phyloP scores from a whole-genome alignment of 2,329 filamentous ascomycete genomes.

The Penicillium sp. region DNA sequence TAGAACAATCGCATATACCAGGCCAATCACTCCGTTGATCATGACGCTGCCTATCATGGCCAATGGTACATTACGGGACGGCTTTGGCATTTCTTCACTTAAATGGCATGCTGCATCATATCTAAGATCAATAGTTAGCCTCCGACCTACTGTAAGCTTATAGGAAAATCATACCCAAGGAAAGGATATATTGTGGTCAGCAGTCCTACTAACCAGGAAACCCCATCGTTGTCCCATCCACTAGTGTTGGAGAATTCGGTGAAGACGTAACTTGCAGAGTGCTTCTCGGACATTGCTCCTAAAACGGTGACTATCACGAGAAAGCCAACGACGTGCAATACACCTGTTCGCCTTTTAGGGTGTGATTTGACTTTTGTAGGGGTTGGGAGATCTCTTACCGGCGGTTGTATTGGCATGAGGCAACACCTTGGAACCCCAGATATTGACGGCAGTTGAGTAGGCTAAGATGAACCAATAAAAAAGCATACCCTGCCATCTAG shows the following conservation, averaged over 20 bases:
- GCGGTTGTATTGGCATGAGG: constrained; percentile 25
- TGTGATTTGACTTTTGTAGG: no score
- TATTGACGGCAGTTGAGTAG: constrained; percentile 41
- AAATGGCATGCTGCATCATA: constrained; percentile 46
- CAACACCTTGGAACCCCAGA: constrained; percentile 36
- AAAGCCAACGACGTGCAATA: constrained; percentile 19
- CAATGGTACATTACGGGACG: constrained; percentile 30
- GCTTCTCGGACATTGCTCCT: constrained; percentile 18
- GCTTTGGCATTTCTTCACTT: constrained; percentile 34
- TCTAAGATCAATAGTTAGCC: constrained; percentile 5
- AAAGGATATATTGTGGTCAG: constrained; percentile 22
- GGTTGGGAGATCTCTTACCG: constrained; percentile 6
- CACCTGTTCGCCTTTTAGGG: constrained; percentile 2
- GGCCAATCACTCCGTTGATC: constrained; percentile 48
- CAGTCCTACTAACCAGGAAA: constrained; percentile 20
- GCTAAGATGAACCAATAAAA: constrained; percentile 43
- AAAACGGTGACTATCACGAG: constrained; percentile 14
- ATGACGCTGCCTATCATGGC: constrained; percentile 35
- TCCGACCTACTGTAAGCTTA: no score
- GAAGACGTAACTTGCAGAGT: constrained; percentile 17
- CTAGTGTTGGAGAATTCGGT: constrained; percentile 20
- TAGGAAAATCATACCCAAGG: constrained; percentile 9
- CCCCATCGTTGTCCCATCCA: constrained; percentile 20
- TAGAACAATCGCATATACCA: constrained; percentile 44
- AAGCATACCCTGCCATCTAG: constrained; percentile 41